phyloP scores from a whole-genome alignment of 345 rosid species.

The Sonneratia alba region DNA sequence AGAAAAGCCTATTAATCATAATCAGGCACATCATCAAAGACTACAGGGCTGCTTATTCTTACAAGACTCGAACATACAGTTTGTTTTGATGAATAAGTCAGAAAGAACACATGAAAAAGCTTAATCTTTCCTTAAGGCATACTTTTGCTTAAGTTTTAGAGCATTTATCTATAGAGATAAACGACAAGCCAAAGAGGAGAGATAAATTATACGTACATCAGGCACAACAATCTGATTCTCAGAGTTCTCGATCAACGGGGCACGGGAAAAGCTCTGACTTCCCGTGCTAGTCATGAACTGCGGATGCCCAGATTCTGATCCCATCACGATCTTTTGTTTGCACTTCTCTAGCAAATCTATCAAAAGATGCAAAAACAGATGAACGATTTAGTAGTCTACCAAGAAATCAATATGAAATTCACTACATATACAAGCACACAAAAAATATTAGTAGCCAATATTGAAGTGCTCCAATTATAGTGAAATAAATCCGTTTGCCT shows the following conservation, averaged over 20 bases:
- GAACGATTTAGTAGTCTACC: not conserved
- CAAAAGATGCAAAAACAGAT: not conserved
- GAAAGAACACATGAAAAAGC: no score
- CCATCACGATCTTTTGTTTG: conserved; percentile 19
- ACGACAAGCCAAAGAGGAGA: not conserved
- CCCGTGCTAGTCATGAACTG: conserved; percentile 76
- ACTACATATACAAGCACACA: not conserved
- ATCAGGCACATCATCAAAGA: not conserved
- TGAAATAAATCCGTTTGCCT: no score
- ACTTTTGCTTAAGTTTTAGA: no score
- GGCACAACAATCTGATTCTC: conserved; percentile 71
- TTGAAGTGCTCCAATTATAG: not conserved
- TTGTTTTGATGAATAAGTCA: no score
- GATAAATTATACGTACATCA: conserved; percentile 38
- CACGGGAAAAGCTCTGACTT: conserved; percentile 43
- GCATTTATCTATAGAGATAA: no score
- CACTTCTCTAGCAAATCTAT: not conserved
- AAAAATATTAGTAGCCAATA: not conserved
- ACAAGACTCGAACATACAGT: no score
- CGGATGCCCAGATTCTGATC: conserved; percentile 36
- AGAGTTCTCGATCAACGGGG: conserved; percentile 52
- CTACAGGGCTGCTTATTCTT: not conserved
- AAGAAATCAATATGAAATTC: not conserved
- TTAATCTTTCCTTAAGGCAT: no score
- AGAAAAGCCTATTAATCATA: not conserved